Base-by-base conservation (phyloP, 305 asterid species). In the Fraxinus albicans region DNA sequence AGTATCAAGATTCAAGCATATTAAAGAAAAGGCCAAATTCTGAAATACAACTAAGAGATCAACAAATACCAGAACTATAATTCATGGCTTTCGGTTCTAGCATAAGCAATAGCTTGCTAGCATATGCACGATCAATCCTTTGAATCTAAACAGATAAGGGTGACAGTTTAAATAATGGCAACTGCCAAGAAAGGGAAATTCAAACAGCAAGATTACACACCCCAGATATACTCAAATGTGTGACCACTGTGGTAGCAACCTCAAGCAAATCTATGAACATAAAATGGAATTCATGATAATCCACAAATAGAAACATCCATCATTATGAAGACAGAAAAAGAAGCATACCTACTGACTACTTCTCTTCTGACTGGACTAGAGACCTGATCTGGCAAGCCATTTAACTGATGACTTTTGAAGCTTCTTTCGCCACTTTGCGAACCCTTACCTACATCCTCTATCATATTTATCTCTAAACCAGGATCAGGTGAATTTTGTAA, bases 341-440 rank as follows among this genome's bases (percentile, higher is more conserved):
- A 44, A 80, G 74, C 84, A 74, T 79, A 90, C 98, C 94, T 92
- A 89, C 84, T 85, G 70, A 84, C 84, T 83, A 85, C 55, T 67
- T 89, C 94, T 88, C 94, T 85, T 86, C 91, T 85, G 80, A 88
- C 85, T 73, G 92, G 90, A 85, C 88, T 85, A 13, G 88, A 79
- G 84, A 86, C 85, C 85, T 87, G 91, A 81, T 91, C 92, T 73
- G 79, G 60, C 15, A 73, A 78, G 83, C 84, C 82, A 36, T 79
- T 87, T 31, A 84, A 81, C 80, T 84, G 91, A 79, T 88, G 84
- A 77, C 42, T 81, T 63, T 75, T 35, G 25, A 87, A 76, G 83
- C 80, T 88, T 80, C 86, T 86, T 73, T 90, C 92, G 63, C 87
- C 80, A 34, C 78, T 80, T 65, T 85, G 89, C 34, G 87, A 76